These are phyloP conservation scores for Zelonia costaricensis DNA, from an alignment of 208 protist genomes.

Conservation along the genomic window DNA sequence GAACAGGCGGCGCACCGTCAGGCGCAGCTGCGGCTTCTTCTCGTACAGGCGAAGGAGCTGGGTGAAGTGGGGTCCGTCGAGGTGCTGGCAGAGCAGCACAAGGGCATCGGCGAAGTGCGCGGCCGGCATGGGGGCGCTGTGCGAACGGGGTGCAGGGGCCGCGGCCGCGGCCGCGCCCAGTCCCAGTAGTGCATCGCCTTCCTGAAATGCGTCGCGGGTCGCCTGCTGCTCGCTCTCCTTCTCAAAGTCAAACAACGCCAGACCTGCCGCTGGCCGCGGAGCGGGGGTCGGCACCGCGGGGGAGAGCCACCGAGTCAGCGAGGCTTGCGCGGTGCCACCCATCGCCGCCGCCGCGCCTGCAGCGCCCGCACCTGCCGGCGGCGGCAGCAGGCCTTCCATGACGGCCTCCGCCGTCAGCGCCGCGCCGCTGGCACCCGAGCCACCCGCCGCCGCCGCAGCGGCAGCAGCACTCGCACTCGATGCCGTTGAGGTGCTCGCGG, in stretches of 20 bases:
- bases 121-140: too few species aligned
- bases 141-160: too few species aligned
- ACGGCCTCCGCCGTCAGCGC: slow-evolving; percentile 26
- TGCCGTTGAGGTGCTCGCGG: too few species aligned
- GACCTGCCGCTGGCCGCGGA: neutral
- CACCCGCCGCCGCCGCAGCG: neutral
- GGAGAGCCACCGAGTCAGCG: slow-evolving; percentile 2
- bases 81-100: slow-evolving; percentile 49
- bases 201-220: neutral
- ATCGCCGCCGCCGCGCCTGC: neutral
- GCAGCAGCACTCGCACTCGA: too few species aligned
- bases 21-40: slow-evolving; percentile 67
- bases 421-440: neutral
- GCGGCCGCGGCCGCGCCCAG: neutral
- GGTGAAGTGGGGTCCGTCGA: slow-evolving; percentile 35
- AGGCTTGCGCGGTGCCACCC: neutral
- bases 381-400: slow-evolving; percentile 54
- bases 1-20: slow-evolving; percentile 31
- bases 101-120: slow-evolving; percentile 48
- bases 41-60: slow-evolving; percentile 45
- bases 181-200: slow-evolving; percentile 29
- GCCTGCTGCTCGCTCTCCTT: neutral
- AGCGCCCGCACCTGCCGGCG: neutral
- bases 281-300: neutral
- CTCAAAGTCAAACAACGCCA: slow-evolving; percentile 68